Conservation (phyloP, 345 rosid species). For the Populus tremula region DNA sequence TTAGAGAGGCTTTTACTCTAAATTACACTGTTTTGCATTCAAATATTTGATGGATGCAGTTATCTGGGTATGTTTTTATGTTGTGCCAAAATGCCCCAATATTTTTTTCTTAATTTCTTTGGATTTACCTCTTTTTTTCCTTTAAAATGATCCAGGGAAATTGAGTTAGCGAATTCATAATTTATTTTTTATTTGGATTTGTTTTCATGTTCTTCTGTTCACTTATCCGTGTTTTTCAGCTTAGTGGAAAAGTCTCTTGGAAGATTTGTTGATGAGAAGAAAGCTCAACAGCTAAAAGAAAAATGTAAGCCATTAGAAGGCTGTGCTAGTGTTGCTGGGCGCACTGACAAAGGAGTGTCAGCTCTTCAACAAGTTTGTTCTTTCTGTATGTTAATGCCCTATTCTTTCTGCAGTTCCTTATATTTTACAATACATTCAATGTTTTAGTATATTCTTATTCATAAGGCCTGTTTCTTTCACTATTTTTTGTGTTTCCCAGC, state of each 20-base stretch:
- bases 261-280: conserved; percentile 77
- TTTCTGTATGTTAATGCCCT: conserved; percentile 61
- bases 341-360: conserved; percentile 97
- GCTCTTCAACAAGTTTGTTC: conserved; percentile 95
- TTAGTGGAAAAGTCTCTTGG: conserved; percentile 80
- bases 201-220: neutral
- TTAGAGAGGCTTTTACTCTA: neutral
- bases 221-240: conserved; percentile 34
- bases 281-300: conserved; percentile 70
- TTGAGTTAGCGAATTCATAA: neutral
- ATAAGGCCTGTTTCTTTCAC: neutral
- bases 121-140: neutral
- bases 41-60: too few relatives aligned
- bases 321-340: conserved; percentile 78
- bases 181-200: neutral
- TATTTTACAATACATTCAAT: neutral
- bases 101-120: too few relatives aligned
- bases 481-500: neutral
- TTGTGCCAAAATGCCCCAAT: too few relatives aligned
- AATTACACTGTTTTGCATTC: neutral
- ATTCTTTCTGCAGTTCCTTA: neutral
- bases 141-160: neutral
- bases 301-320: conserved; percentile 82
- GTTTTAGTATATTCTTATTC: neutral
- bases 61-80: too few relatives aligned